A percentile compares a stretch with the other conserved stretches of the same genome.
phyloP scores from a whole-genome alignment of 225 moss, liverwort and hornwort genomes.

The Pseudoscleropodium purum region DNA sequence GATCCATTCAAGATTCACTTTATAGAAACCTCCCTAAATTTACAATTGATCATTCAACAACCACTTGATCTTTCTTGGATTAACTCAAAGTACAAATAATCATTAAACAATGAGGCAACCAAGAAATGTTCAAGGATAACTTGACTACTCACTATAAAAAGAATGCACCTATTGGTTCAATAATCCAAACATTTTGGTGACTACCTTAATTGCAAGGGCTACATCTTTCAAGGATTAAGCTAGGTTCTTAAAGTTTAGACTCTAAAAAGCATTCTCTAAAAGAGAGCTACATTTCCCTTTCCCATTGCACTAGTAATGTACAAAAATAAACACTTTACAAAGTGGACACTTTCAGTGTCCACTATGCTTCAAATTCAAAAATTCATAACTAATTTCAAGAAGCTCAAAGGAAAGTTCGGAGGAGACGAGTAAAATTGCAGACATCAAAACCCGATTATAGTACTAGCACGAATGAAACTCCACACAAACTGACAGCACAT shows the following conservation, averaged over 20 bases:
- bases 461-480: too few relatives aligned
- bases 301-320: background rate
- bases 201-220: too few relatives aligned
- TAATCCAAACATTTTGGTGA: too few relatives aligned
- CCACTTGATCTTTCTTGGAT: background rate
- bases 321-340: background rate
- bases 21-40: fast-evolving
- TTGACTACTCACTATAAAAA: too few relatives aligned
- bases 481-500: background rate
- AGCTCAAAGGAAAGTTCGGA: background rate
- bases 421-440: background rate
- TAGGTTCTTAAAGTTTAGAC: fast-evolving
- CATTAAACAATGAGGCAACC: too few relatives aligned
- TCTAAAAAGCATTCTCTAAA: background rate
- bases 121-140: too few relatives aligned
- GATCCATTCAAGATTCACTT: background rate
- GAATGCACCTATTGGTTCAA: too few relatives aligned
- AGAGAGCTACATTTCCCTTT: background rate
- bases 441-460: background rate
- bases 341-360: too few relatives aligned
- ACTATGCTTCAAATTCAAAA: too few relatives aligned
- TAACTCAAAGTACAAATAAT: background rate
- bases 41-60: background rate
- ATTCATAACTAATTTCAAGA: background rate
- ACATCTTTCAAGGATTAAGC: too few relatives aligned